Evolutionary conservation across 1,139 yeast species (phyloP), one percentile per base, ranked within the genome.

Genomic region (Saccharomyces hybrid): DNA sequence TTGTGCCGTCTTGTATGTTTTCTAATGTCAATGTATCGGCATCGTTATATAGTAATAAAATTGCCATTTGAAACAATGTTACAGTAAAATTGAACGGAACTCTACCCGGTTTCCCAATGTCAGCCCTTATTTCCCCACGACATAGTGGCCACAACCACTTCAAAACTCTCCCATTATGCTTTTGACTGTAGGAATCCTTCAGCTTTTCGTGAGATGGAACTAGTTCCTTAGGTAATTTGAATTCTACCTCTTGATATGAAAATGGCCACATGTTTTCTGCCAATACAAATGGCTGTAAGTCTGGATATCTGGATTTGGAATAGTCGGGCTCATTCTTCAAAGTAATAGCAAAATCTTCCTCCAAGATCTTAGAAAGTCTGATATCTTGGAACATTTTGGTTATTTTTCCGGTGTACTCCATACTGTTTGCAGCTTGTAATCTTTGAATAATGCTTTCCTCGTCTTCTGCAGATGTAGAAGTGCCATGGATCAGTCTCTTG

Each of bases 91-190:
- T 73, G 61, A 88, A 88, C 54, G 96, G 95, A 4, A 93, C 89
- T 65, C 86, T 85, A 5, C 95, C 91, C 54, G 86, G 85, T 62
- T 85, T 83, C 5, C 93, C 81, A 60, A 90, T 79, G 67, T 88
- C 87, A 12, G 96, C 96, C 71, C 84, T 87, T 55, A 95, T 74
- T 69, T 95, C 99, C 59, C 96, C 95, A 71, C 95, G 87, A 49
- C 96, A 89, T 67, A 89, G 84, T 63, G 89, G 88, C 97, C 98
- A 95, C 57, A 93, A 78, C 99, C 99, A 95, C 66, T 88, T 86
- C 65, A 95, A 80, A 62, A 89, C 84, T 70, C 99, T 80, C 12
- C 98, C 98, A 58, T 78, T 81, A 70, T 93, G 97, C 65, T 87
- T 87, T 50, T 78, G 75, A 50, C 81, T 78, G 69, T 93, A 95